Evolutionary conservation across 2,329 filamentous ascomycete species (phyloP).

Genomic region (Shiraia bambusicola): DNA sequence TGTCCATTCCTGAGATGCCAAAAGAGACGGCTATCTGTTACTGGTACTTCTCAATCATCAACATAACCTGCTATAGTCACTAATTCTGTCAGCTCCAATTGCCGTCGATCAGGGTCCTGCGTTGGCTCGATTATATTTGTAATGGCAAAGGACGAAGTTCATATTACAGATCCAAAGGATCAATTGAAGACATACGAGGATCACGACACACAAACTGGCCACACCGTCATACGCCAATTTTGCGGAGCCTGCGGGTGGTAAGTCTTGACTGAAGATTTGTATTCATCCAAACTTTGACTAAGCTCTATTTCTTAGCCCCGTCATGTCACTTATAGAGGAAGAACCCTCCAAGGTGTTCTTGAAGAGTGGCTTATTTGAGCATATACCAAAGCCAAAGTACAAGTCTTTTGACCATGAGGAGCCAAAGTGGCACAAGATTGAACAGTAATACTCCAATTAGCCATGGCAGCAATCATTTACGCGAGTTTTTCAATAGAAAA

Average conservation of each 20-base stretch:
- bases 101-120: constrained; percentile 27
- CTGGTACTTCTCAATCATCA: constrained; percentile 18
- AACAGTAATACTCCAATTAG: no score
- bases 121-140: constrained; percentile 27
- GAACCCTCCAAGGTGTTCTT: constrained; percentile 23
- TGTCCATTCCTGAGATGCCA: constrained; percentile 25
- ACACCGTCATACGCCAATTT: constrained; percentile 30
- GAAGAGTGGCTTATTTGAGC: constrained; percentile 32
- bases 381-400: constrained; percentile 13
- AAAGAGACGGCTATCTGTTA: constrained; percentile 30
- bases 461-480: no score
- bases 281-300: neutral
- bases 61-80: neutral
- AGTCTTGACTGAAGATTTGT: neutral
- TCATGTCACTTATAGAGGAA: constrained; percentile 16
- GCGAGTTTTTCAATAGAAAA: no score
- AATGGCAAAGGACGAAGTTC: constrained; percentile 19
- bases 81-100: constrained; percentile 26
- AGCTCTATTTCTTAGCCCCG: constrained; percentile 18
- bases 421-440: constrained; percentile 25
- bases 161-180: constrained; percentile 22
- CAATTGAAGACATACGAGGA: constrained; percentile 30
- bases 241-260: constrained; percentile 36
- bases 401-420: constrained; percentile 23
- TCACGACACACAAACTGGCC: constrained; percentile 30